Evolutionary conservation across 1,284 basidiomycete genomes (phyloP).

Genomic region (Ustilago bromivora): DNA sequence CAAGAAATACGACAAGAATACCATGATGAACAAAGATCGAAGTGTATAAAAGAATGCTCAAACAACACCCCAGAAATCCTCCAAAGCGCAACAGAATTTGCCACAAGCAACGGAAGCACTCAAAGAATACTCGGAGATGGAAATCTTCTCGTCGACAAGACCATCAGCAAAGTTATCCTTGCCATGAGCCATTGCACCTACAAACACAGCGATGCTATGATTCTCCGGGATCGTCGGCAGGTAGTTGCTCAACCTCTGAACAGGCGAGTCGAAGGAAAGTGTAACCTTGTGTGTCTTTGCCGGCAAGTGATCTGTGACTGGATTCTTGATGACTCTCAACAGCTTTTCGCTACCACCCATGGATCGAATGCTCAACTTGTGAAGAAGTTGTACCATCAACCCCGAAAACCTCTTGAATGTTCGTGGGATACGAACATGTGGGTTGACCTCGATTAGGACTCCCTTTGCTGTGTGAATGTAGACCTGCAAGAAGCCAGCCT

Average conservation of each 20-base stretch:
- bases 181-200: conserved; percentile 79
- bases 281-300: conserved; percentile 93
- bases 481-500: conserved; percentile 94
- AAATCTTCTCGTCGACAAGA: conserved; percentile 96
- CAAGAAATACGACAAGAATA: not conserved
- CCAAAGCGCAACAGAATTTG: conserved; percentile 80
- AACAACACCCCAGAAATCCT: conserved; percentile 71
- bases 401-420: conserved; percentile 99
- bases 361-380: conserved; percentile 93
- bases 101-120: conserved; percentile 96
- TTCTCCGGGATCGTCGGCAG: conserved; percentile 84
- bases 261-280: conserved; percentile 87
- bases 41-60: conserved; percentile 24
- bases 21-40: not conserved
- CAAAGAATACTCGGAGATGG: conserved; percentile 92
- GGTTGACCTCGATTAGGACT: conserved; percentile 98
- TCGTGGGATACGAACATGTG: conserved; percentile 93
- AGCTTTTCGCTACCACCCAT: conserved; percentile 97
- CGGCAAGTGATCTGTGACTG: conserved; percentile 93
- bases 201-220: conserved; percentile 92
- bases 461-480: conserved; percentile 98
- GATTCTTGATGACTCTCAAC: conserved; percentile 98
- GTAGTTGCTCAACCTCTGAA: conserved; percentile 84
- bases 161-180: conserved; percentile 97
- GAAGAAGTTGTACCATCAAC: conserved; percentile 98